Evolutionary conservation across 2,329 filamentous ascomycete species (phyloP).

Genomic region (Tricladium varicosporioides): DNA sequence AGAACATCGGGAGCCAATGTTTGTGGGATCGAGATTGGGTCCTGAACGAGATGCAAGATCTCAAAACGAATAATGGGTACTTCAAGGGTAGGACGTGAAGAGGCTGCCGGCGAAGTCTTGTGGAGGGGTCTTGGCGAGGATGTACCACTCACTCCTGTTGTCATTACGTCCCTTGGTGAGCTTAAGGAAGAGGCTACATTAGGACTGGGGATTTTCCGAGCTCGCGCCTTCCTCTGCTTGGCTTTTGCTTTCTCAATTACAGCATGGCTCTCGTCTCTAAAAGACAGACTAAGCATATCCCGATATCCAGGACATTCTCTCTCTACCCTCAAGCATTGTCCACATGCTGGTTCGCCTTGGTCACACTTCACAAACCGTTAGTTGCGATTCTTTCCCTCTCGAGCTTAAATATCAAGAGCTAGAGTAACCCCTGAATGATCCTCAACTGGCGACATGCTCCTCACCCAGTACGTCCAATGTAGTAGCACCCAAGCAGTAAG

Average conservation of each 20-base stretch:
- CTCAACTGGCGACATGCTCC: too few species aligned
- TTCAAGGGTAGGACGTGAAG: neutral
- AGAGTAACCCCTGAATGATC: too few species aligned
- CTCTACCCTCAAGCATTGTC: constrained; percentile 51
- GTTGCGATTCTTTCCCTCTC: neutral
- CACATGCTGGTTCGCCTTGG: constrained; percentile 47
- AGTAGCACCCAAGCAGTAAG: neutral
- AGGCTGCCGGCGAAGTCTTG: neutral
- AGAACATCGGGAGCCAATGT: constrained; percentile 1
- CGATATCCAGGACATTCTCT: constrained; percentile 52
- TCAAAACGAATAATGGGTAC: too few species aligned
- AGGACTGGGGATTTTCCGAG: constrained; percentile 40
- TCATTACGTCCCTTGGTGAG: neutral
- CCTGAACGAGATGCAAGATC: neutral
- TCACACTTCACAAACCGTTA: constrained; percentile 43
- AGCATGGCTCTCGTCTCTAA: constrained; percentile 53
- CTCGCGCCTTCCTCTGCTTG: constrained; percentile 12
- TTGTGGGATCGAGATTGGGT: neutral
- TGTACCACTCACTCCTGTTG: neutral
- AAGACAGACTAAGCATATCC: constrained; percentile 55
- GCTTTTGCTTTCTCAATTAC: constrained; percentile 50
- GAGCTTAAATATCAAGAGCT: neutral
- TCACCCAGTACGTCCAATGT: too few species aligned
- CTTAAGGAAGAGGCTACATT: constrained; percentile 33
- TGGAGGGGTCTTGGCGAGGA: neutral